Evolutionary conservation across 2,329 filamentous ascomycete genomes (phyloP), one percentile per base, ranked within the genome.

Genomic region (Sordariomycetes sp.): DNA sequence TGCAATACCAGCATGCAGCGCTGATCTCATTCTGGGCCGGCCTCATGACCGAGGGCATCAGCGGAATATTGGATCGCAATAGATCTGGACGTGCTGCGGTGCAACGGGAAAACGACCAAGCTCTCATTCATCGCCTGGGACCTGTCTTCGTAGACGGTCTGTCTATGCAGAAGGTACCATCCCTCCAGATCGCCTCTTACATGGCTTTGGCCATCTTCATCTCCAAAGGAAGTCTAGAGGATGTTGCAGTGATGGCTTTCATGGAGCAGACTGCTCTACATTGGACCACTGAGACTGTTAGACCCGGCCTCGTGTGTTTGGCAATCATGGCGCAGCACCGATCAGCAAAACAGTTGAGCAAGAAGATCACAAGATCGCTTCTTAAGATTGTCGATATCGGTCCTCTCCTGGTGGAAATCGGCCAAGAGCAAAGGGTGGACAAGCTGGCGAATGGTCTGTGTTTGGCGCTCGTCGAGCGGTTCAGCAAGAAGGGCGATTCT

Each of bases 21-120:
- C 63, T 95, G 39, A 62, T 94, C 35, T 82, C 85, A 0, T 95
- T 98, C 54, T 98, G 92, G 90, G 86, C 83, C 5, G 82, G 86
- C 30, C 69, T 95, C 33, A 80, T 84, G 54, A 86, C 86, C 0
- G 88, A 98, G 58, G 79, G 88, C 9, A 71, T 93, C 38, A 83
- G 85, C 42, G 81, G 79, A 20, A 86, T 92, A 66, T 61, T 96
- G 38, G 86, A 94, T 48, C 74, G 72, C 35, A 72, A 79, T 40
- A 77, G 75, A 44, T 88, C 86, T 2, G 88, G 88, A 34, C 72
- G 86, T 43, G 72, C 72, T 43, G 75, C 78, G 40, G 70, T 93
- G 5, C 83, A 94, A 55, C 72, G 74, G 45, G 81, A 92, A 49
- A 84, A 86, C 46, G 80, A 88, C 44, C 84, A 94, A 51, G 78